phyloP scores from a whole-genome alignment of 2,329 filamentous ascomycete species.

The Seiridium unicorne region DNA sequence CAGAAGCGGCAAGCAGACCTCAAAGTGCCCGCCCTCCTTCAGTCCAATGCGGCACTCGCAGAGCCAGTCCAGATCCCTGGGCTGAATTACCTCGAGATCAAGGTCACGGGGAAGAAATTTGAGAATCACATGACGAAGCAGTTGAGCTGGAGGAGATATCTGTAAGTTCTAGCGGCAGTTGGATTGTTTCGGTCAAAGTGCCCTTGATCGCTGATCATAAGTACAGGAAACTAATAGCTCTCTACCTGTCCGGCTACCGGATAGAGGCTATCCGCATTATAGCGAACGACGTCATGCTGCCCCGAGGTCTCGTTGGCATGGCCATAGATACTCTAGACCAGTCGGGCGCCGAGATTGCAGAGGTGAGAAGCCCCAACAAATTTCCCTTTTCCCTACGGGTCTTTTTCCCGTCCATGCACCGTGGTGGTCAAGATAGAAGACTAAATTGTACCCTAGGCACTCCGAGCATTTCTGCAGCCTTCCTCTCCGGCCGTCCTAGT shows the following conservation, averaged over 20 bases:
- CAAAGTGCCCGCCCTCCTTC: slow-evolving; percentile 39
- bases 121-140: slow-evolving; percentile 66
- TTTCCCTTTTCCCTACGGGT: slow-evolving; percentile 10
- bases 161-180: slow-evolving; percentile 39
- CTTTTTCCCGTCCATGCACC: background rate
- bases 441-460: slow-evolving; percentile 29
- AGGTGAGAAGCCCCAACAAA: slow-evolving; percentile 17
- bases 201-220: background rate
- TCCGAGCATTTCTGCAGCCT: slow-evolving; percentile 45
- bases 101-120: slow-evolving; percentile 71
- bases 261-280: slow-evolving; percentile 69
- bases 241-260: slow-evolving; percentile 64
- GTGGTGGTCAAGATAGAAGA: too few species aligned
- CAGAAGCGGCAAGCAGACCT: slow-evolving; percentile 55
- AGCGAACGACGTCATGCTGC: slow-evolving; percentile 67
- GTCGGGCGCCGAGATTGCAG: slow-evolving; percentile 60
- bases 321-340: slow-evolving; percentile 68
- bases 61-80: slow-evolving; percentile 62
- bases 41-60: slow-evolving; percentile 48
- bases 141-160: slow-evolving; percentile 64
- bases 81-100: slow-evolving; percentile 64
- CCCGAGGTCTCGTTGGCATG: slow-evolving; percentile 69
- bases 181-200: too few species aligned
- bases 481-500: slow-evolving; percentile 63
- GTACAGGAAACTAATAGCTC: slow-evolving; percentile 1